Evolutionary conservation across 2,329 filamentous ascomycete genomes (phyloP).

Genomic region (Fusarium citri): DNA sequence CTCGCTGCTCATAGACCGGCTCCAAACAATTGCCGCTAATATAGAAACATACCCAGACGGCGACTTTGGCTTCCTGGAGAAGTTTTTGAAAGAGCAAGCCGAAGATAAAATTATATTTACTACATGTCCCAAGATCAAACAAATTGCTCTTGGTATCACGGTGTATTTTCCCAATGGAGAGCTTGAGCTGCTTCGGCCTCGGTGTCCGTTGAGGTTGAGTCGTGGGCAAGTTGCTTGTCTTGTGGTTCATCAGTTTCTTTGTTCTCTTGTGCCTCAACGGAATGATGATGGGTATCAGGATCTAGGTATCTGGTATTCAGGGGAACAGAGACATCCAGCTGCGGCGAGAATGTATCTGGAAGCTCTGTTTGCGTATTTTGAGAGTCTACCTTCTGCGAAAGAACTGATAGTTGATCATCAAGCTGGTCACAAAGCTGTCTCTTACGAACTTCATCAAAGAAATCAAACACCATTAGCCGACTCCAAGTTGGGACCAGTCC

Average conservation of each 20-base stretch:
- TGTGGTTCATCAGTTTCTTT: slow-evolving; percentile 50
- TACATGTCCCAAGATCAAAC: slow-evolving; percentile 43
- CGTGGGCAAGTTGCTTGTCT: slow-evolving; percentile 46
- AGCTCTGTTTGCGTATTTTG: slow-evolving; percentile 49
- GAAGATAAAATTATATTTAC: slow-evolving; percentile 15
- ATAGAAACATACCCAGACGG: slow-evolving; percentile 30
- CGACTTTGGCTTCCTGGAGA: slow-evolving; percentile 41
- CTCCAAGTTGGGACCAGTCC: slow-evolving; percentile 22
- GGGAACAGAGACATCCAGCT: slow-evolving; percentile 46
- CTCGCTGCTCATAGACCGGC: slow-evolving; percentile 38
- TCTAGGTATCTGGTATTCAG: slow-evolving; percentile 51
- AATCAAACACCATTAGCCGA: neutral
- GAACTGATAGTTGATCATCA: slow-evolving; percentile 2
- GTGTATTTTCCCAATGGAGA: slow-evolving; percentile 34
- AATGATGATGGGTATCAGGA: slow-evolving; percentile 47
- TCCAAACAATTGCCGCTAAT: slow-evolving; percentile 47
- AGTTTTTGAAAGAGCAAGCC: neutral
- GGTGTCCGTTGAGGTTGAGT: slow-evolving; percentile 34
- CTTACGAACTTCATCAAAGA: slow-evolving; percentile 41
- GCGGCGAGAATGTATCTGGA: slow-evolving; percentile 49
- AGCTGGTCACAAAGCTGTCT: neutral
- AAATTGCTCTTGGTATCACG: slow-evolving; percentile 37
- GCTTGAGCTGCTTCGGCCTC: slow-evolving; percentile 33
- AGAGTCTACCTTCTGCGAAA: slow-evolving; percentile 15
- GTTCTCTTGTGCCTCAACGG: slow-evolving; percentile 39